Percentiles rank a stretch among this genome's conserved stretches.
Evolutionary conservation across 371 early-diverging fungal genomes (phyloP).

Genomic region (Mucor circinelloides): DNA sequence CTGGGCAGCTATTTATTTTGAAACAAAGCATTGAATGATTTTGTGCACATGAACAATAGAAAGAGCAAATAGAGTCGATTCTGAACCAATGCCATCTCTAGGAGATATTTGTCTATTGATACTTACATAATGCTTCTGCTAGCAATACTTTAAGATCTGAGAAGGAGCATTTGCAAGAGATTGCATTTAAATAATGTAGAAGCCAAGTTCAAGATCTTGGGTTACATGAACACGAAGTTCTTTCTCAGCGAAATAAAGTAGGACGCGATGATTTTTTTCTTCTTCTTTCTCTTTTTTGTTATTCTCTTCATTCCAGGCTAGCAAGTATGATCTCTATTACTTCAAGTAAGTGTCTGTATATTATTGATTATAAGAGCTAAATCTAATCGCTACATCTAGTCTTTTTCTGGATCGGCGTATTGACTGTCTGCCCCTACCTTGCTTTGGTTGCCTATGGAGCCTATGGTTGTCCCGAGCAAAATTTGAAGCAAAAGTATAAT

Average conservation of each 20-base stretch:
- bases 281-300: neutral
- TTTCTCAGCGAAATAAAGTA: slow-evolving; percentile 3
- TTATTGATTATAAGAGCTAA: neutral
- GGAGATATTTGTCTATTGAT: no score
- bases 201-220: neutral
- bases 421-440: slow-evolving; percentile 51
- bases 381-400: slow-evolving; percentile 20
- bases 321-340: neutral
- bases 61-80: neutral
- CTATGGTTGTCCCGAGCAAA: slow-evolving; percentile 55
- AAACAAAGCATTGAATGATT: neutral
- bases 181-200: neutral
- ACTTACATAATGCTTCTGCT: neutral
- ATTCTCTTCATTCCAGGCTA: neutral
- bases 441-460: slow-evolving; percentile 49
- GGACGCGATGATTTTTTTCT: neutral
- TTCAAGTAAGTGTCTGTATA: neutral
- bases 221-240: neutral
- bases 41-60: neutral
- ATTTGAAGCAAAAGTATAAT: slow-evolving; percentile 61
- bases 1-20: neutral
- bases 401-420: slow-evolving; percentile 50
- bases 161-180: neutral
- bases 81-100: neutral
- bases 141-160: neutral